These are phyloP conservation scores for Fusarium staphyleae DNA, from an alignment of 2,329 filamentous ascomycete genomes.

Conservation along the genomic window DNA sequence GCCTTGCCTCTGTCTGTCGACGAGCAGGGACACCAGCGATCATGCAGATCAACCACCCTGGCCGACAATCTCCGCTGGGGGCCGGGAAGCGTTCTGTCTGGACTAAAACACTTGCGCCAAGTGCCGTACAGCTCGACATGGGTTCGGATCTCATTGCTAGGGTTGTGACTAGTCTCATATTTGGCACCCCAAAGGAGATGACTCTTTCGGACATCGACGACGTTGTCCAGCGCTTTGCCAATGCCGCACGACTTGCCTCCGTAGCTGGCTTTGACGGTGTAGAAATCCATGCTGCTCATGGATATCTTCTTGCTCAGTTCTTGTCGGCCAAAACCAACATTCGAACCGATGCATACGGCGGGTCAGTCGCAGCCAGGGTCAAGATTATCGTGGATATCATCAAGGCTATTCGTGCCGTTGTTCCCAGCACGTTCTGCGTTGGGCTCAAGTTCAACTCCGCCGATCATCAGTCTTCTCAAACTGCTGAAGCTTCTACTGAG, in stretches of 20 bases:
- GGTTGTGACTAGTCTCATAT: constrained; percentile 47
- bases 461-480: constrained; percentile 55
- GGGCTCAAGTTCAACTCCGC: constrained; percentile 65
- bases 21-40: constrained; percentile 48
- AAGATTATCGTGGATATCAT: constrained; percentile 61
- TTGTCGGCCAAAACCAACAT: constrained; percentile 58
- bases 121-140: constrained; percentile 52
- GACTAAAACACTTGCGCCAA: constrained; percentile 53
- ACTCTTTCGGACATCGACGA: constrained; percentile 59
- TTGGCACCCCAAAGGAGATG: constrained; percentile 66
- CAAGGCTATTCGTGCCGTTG: constrained; percentile 49
- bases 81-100: constrained; percentile 48
- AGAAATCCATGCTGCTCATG: constrained; percentile 60
- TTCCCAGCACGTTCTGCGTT: constrained; percentile 54
- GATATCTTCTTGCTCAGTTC: constrained; percentile 65
- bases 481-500: constrained; percentile 24
- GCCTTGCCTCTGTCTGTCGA: constrained; percentile 46
- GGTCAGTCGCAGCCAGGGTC: constrained; percentile 55
- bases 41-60: constrained; percentile 57
- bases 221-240: constrained; percentile 60
- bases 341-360: constrained; percentile 64
- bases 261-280: constrained; percentile 56
- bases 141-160: constrained; percentile 48
- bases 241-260: constrained; percentile 56
- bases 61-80: constrained; percentile 52